These are phyloP conservation scores for Tripterygium wilfordii DNA, from an alignment of 177 flowering plant genomes.

Conservation along the genomic window DNA sequence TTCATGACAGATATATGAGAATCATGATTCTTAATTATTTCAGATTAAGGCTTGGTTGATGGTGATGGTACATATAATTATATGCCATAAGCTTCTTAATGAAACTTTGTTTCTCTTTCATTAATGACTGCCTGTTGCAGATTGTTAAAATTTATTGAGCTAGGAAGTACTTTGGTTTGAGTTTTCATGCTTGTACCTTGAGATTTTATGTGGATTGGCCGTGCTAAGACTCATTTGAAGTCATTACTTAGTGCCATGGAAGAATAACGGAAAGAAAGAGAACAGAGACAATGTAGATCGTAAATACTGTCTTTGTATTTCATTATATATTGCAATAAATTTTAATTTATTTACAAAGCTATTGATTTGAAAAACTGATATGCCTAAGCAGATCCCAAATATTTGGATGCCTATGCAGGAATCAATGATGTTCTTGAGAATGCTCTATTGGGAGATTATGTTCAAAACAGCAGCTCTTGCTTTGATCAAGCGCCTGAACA, in stretches of 20 bases:
- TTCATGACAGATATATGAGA: too few relatives aligned
- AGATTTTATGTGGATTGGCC: too few relatives aligned
- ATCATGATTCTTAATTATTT: too few relatives aligned
- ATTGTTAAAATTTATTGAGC: background rate
- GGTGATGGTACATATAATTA: too few relatives aligned
- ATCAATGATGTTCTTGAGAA: background rate
- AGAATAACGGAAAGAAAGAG: too few relatives aligned
- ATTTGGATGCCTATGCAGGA: slow-evolving; percentile 13
- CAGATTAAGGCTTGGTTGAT: too few relatives aligned
- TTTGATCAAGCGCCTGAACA: slow-evolving; percentile 30
- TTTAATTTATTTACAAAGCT: slow-evolving; percentile 1
- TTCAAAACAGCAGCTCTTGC: slow-evolving; percentile 35
- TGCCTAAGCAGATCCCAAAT: slow-evolving; percentile 7
- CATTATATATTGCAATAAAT: background rate
- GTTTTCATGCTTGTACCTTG: too few relatives aligned
- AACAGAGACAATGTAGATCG: background rate
- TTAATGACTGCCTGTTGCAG: background rate
- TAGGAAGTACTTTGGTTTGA: too few relatives aligned
- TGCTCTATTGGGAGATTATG: slow-evolving; percentile 25
- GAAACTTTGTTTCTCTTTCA: background rate
- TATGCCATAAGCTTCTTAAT: background rate
- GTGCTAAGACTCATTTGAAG: too few relatives aligned
- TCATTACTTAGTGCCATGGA: too few relatives aligned
- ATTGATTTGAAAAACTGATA: background rate
- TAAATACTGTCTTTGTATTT: background rate